Percentiles rank a stretch among this genome's conserved stretches.
These are phyloP conservation scores for Cordyceps javanica DNA, from an alignment of 2,329 filamentous ascomycete genomes.

Conservation along the genomic window DNA sequence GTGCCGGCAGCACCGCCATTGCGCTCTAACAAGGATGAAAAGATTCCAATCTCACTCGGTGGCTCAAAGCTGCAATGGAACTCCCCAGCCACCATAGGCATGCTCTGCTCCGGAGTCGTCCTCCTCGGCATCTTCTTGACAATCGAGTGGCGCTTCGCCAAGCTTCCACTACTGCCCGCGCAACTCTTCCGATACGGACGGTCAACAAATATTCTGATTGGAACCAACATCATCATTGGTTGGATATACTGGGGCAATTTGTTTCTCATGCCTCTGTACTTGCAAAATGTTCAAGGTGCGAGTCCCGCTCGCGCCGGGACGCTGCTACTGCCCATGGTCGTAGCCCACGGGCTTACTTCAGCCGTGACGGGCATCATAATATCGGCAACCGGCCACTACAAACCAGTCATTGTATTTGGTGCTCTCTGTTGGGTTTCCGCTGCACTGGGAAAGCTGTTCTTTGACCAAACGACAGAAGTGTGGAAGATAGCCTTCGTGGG, in stretches of 20 bases:
- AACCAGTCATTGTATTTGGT: conserved; percentile 2
- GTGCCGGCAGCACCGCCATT: not conserved
- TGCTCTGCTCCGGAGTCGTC: not conserved
- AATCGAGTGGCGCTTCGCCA: conserved; percentile 2
- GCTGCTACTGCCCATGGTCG: not conserved
- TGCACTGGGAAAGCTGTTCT: not conserved
- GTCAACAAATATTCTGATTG: conserved; percentile 1
- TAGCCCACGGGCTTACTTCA: not conserved
- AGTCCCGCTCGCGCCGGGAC: not conserved
- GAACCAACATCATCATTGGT: not conserved
- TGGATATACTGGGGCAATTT: conserved; percentile 6
- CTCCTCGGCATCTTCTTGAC: not conserved
- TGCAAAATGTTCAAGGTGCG: not conserved
- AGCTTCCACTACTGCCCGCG: not conserved
- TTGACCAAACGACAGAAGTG: not conserved
- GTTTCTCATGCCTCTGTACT: not conserved
- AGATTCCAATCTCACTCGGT: not conserved
- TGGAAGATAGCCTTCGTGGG: not conserved
- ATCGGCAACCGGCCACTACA: not conserved
- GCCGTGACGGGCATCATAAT: conserved; percentile 6
- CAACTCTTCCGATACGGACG: conserved; percentile 3
- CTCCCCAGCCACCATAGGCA: not conserved
- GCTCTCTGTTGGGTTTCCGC: not conserved
- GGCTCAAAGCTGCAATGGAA: not conserved
- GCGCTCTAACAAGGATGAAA: not conserved